Percentiles rank a stretch among this genome's conserved stretches.
These are phyloP conservation scores for Hypholoma fasciculare DNA, from an alignment of 768 basidiomycete species.

Conservation along the genomic window DNA sequence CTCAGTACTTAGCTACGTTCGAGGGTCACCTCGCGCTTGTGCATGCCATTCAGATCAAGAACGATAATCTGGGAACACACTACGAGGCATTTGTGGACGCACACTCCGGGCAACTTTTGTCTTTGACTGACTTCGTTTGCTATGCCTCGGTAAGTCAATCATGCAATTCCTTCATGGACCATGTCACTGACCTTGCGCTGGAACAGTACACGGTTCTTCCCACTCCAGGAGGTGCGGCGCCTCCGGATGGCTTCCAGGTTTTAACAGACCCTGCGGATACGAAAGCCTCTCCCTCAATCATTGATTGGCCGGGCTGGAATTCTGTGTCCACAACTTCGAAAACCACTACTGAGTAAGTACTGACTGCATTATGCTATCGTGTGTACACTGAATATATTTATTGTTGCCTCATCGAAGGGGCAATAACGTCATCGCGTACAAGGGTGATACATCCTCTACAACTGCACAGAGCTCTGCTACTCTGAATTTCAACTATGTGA, in stretches of 20 bases:
- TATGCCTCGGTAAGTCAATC: conserved; percentile 32
- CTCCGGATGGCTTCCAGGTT: no score
- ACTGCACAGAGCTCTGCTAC: conserved; percentile 37
- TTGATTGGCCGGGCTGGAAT: no score
- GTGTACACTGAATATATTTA: neutral
- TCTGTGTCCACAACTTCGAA: no score
- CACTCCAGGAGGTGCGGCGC: no score
- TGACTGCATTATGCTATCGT: no score
- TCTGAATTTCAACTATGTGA: conserved; percentile 38
- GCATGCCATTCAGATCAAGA: conserved; percentile 33
- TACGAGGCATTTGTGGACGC: conserved; percentile 59
- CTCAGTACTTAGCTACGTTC: conserved; percentile 38
- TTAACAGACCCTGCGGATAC: no score
- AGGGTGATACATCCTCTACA: conserved; percentile 17
- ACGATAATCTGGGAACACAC: conserved; percentile 37
- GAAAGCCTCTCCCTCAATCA: no score
- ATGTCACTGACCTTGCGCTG: neutral
- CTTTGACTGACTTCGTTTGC: conserved; percentile 52
- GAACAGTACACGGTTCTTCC: no score
- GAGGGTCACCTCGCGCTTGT: conserved; percentile 36
- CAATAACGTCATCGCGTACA: conserved; percentile 33
- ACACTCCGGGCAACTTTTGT: conserved; percentile 42
- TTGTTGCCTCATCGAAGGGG: conserved; percentile 15
- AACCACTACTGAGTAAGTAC: no score
- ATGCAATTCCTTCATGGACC: neutral